Evolutionary conservation across 805 yeast genomes (phyloP), one percentile per base, ranked within the genome.

Genomic region (Wickerhamomyces chambardii): DNA sequence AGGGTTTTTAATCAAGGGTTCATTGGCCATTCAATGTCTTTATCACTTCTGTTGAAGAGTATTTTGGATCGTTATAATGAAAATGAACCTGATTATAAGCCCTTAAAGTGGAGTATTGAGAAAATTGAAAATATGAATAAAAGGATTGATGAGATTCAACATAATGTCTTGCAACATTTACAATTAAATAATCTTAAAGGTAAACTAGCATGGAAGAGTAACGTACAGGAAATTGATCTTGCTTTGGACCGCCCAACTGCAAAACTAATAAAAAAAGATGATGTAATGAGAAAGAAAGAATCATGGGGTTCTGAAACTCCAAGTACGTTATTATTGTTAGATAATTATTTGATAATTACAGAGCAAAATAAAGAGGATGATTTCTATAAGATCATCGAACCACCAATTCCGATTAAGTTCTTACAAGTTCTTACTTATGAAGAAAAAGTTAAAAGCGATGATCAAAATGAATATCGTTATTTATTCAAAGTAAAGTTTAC

Each of bases 331-430:
- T 72, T 84, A 15, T 56, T 85, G 21, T 56, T 85, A 35, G 95
- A 85, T 50, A 83, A 85, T 47, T 83, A 67, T 45, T 56, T 85
- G 30, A 49, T 85, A 24, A 68, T 85, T 1, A 78, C 84, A 1
- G 79, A 84, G 29, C 61, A 63, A 8, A 70, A 66, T 31, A 69
- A 61, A 8, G 41, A 53, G 10, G 45, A 45, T 11, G 56, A 47
- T 27, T 46, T 44, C 15, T 65, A 51, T 31, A 66, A 65, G 42
- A 66, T 78, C 1, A 50, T 63, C 10, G 84, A 77, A 45, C 64
- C 63, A 30, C 84, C 85, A 2, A 71, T 78, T 9, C 79, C 83
- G 0, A 62, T 75, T 18, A 81, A 73, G 44, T 75, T 73, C 41
- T 49, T 79, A 29, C 63, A 73, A 36, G 56, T 75, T 14, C 81